Base-by-base conservation (phyloP, 2,329 filamentous ascomycete genomes). In the Neofusicoccum umdonicola region DNA sequence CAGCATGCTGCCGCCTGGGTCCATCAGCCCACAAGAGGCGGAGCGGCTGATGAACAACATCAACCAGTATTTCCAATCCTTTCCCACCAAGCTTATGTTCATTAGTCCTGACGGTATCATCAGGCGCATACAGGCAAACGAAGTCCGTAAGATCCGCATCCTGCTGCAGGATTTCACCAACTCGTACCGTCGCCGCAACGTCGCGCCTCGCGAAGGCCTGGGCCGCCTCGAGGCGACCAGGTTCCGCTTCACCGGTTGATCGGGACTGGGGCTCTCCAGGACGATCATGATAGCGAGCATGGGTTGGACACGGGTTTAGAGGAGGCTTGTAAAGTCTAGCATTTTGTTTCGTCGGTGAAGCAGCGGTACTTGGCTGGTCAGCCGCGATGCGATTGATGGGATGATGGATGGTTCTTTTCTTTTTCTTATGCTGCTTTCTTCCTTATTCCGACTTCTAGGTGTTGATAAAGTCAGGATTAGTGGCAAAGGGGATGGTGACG, bases 121-220 rank as follows among this genome's bases (percentile, higher is more conserved):
- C 42, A 69, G 68, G 52, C 89, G 88, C 72, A 86, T 97, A 19
- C 82, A 87, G 56, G 83, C 84, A 52, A 86, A 85, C 34, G 87
- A 90, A 66, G 87, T 92, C 47, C 85, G 92, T 65, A 93, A 93
- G 79, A 92, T 97, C 62, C 86, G 94, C 42, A 88, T 87, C 31
- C 83, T 97, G 39, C 84, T 99, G 65, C 95, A 98, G 79, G 96
- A 99, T 78, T 99, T 99, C 75, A 98, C 95, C 27, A 96, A 94
- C 75, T 91, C 89, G 35, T 99, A 99, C 77, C 88, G 96, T 58
- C 85, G 96, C 73, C 86, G 96, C 67, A 97, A 99, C 73, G 91
- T 99, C 52, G 94, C 95, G n/a, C 95, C 95, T 6, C 83, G 94
- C 66, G 94, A 98, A 74, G 94, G 94, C 0, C 82, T 98, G 47